Conservation (phyloP, 768 basidiomycete genomes). For the Dacryopinax spathularia region DNA sequence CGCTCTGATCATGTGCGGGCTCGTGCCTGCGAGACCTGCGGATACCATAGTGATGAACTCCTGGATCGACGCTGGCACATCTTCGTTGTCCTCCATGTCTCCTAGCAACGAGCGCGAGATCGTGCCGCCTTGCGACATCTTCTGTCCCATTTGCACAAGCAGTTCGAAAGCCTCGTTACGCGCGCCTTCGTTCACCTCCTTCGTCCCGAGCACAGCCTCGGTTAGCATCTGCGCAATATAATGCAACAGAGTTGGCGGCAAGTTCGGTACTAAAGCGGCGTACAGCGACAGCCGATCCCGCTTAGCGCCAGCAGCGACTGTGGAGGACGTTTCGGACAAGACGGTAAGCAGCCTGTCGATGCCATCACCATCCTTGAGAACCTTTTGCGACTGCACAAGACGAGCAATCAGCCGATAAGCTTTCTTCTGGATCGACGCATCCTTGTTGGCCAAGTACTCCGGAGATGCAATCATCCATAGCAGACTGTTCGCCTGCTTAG, state of each 20-base stretch:
- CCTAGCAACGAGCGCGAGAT: conserved; percentile 64
- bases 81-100: conserved; percentile 64
- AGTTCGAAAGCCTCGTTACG: conserved; percentile 80
- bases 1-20: conserved; percentile 96
- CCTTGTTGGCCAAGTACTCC: conserved; percentile 56
- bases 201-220: conserved; percentile 88
- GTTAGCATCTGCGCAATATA: conserved; percentile 80
- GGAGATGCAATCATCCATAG: conserved; percentile 54
- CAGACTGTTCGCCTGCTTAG: conserved; percentile 44
- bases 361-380: conserved; percentile 35
- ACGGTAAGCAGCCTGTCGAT: conserved; percentile 42
- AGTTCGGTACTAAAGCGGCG: conserved; percentile 45
- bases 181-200: conserved; percentile 90
- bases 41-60: conserved; percentile 96
- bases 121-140: conserved; percentile 76
- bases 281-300: conserved; percentile 81
- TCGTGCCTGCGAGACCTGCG: conserved; percentile 82
- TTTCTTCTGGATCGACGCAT: conserved; percentile 89
- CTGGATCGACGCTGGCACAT: conserved; percentile 58
- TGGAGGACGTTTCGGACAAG: conserved; percentile 42
- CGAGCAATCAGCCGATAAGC: conserved; percentile 78
- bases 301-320: conserved; percentile 71
- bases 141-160: conserved; percentile 78
- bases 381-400: conserved; percentile 49
- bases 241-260: conserved; percentile 62